Base-by-base conservation (phyloP, 441 rosid species). In the Macaranga tanarius region DNA sequence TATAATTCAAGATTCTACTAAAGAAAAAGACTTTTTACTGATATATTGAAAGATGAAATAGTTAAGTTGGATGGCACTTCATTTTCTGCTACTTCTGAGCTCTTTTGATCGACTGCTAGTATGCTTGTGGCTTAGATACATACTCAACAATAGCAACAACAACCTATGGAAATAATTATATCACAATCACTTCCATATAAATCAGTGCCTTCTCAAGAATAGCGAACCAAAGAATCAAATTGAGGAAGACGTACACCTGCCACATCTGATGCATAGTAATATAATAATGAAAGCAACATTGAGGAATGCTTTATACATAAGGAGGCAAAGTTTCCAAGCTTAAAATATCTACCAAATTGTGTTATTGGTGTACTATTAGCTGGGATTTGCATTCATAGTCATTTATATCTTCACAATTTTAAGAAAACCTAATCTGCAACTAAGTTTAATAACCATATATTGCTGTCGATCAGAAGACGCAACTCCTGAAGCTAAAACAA, bases 1-100 rank as follows among this genome's bases (percentile, higher is more conserved):
- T 66, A 67, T 65, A 71, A 69, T 81, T 16, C 82, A 86, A 95
- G 91, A 83, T 72, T 59, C 73, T 1, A 75, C 67, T 6, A 83
- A 76, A 0, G 90, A 85, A 2, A 88, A 86, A 0, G 90, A 90
- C 62, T 84, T 76, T 51, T 91, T 67, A 92, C 92, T 15, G 94
- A 93, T 65, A 91, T 93, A 73, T 73, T 89, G 47, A 89, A 86
- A 15, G 93, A 93, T 59, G 98, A 93, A 34, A 91, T 90, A 66
- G 82, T 89, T 77, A 79, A 84, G 40, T 87, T 93, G 3, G 94
- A 91, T 15, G 89, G 86, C 62, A 56, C 74, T 28, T 50, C 72
- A 2, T 52, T 70, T 42, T 59, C 66, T n/a, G 31, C 45, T 1
- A 2, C 72, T 56, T 70, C 67, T 6, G 62, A 47, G 23, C n/a